These are phyloP conservation scores for Aspergillus baeticus DNA, from an alignment of 495 filamentous ascomycete genomes.

Conservation along the genomic window DNA sequence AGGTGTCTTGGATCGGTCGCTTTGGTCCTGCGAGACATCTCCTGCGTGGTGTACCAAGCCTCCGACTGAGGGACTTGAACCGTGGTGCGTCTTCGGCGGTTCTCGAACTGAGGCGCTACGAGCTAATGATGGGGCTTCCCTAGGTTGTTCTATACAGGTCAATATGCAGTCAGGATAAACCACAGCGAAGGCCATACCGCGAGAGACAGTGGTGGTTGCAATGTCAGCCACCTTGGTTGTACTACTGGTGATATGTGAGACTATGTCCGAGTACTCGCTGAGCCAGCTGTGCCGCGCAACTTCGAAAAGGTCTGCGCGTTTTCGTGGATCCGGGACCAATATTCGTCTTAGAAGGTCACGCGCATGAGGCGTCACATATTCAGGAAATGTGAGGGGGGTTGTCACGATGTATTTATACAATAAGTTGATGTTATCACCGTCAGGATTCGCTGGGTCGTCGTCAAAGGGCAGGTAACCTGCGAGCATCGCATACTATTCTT, in stretches of 20 bases:
- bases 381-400: constrained; percentile 94
- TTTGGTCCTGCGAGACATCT: constrained; percentile 68
- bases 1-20: constrained; percentile 60
- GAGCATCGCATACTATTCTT: constrained; percentile 89
- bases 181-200: constrained; percentile 49
- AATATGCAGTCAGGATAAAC: constrained; percentile 17
- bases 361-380: constrained; percentile 98
- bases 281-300: constrained; percentile 98
- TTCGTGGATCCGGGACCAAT: constrained; percentile 92
- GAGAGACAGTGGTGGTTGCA: constrained; percentile 69
- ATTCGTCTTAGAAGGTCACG: constrained; percentile 90
- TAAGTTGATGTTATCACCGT: constrained; percentile 98
- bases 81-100: constrained; percentile 66
- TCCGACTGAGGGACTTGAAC: constrained; percentile 56
- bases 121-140: constrained; percentile 64
- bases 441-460: constrained; percentile 96
- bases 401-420: constrained; percentile 99
- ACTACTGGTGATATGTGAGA: constrained; percentile 93
- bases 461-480: constrained; percentile 99
- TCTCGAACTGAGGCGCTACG: constrained; percentile 93
- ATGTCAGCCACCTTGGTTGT: constrained; percentile 87
- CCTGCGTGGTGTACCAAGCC: constrained; percentile 74
- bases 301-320: constrained; percentile 94
- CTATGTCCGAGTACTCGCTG: constrained; percentile 91
- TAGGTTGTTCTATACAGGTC: constrained; percentile 43